Conservation (phyloP, 2,329 filamentous ascomycete genomes). For the Calonectria hawksworthii region DNA sequence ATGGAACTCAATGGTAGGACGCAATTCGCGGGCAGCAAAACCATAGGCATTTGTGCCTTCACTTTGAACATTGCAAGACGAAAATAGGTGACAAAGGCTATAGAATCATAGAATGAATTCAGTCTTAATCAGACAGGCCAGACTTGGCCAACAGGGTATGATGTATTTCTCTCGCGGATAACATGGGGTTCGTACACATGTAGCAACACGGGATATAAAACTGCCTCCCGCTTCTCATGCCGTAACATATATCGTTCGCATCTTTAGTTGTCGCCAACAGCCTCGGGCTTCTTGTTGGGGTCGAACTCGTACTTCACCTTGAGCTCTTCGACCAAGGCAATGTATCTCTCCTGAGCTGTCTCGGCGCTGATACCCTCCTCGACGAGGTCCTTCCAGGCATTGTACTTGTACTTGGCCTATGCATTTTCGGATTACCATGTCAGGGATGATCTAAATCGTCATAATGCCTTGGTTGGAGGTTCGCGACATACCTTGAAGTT, state of each 20-base stretch:
- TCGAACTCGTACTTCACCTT: constrained; percentile 80
- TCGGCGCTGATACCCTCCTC: constrained; percentile 74
- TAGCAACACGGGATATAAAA: not conserved
- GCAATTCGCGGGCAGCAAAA: not conserved
- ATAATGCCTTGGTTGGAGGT: not conserved
- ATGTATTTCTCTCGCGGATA: constrained; percentile 13
- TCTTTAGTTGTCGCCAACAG: constrained; percentile 57
- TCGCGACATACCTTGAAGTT: constrained; percentile 72
- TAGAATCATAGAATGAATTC: not conserved
- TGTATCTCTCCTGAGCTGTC: constrained; percentile 82
- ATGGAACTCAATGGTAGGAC: not conserved
- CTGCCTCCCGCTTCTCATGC: constrained; percentile 28
- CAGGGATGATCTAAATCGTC: not conserved
- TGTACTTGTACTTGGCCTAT: constrained; percentile 85
- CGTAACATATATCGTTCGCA: constrained; percentile 26
- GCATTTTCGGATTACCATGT: constrained; percentile 21
- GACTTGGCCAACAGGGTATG: constrained; percentile 19
- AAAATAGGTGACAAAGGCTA: not conserved
- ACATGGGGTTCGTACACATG: not conserved
- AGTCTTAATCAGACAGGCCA: constrained; percentile 3
- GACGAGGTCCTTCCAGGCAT: constrained; percentile 80
- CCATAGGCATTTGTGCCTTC: not conserved
- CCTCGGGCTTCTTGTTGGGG: constrained; percentile 73
- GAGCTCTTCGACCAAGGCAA: constrained; percentile 78
- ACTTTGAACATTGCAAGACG: not conserved